phyloP scores from a whole-genome alignment of 1,139 yeast species.

The Candida gigantensis region DNA sequence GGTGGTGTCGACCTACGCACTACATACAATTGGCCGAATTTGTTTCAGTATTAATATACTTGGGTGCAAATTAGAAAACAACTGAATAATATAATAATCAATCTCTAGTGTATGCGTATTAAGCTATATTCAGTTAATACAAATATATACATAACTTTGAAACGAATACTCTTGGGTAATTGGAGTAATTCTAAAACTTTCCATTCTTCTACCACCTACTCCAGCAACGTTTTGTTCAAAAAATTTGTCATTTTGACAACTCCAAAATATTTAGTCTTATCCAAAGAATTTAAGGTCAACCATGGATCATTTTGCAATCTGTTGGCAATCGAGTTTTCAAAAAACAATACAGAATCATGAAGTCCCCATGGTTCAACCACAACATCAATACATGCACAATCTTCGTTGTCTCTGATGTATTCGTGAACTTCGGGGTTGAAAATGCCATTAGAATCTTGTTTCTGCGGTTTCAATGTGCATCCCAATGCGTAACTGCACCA shows the following conservation, averaged over 20 bases:
- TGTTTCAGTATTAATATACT: too few relatives aligned
- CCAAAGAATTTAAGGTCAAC: constrained; percentile 17
- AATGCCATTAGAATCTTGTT: constrained; percentile 28
- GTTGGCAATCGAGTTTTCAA: constrained; percentile 27
- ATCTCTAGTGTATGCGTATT: too few relatives aligned
- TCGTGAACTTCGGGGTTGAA: constrained; percentile 21
- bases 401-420: constrained; percentile 17
- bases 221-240: constrained; percentile 22
- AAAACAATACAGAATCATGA: constrained; percentile 39
- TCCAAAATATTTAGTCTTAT: constrained; percentile 28
- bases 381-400: constrained; percentile 19
- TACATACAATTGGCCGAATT: too few relatives aligned
- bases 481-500: constrained; percentile 38
- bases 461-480: constrained; percentile 24
- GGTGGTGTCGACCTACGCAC: too few relatives aligned
- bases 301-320: constrained; percentile 14
- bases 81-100: too few relatives aligned
- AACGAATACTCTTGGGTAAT: neutral
- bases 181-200: neutral
- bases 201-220: neutral
- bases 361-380: constrained; percentile 48
- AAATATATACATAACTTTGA: too few relatives aligned
- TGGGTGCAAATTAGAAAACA: too few relatives aligned
- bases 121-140: too few relatives aligned
- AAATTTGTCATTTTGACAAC: constrained; percentile 27